These are phyloP conservation scores for Yamadazyma akitaensis DNA, from an alignment of 805 yeast genomes.

Conservation along the genomic window DNA sequence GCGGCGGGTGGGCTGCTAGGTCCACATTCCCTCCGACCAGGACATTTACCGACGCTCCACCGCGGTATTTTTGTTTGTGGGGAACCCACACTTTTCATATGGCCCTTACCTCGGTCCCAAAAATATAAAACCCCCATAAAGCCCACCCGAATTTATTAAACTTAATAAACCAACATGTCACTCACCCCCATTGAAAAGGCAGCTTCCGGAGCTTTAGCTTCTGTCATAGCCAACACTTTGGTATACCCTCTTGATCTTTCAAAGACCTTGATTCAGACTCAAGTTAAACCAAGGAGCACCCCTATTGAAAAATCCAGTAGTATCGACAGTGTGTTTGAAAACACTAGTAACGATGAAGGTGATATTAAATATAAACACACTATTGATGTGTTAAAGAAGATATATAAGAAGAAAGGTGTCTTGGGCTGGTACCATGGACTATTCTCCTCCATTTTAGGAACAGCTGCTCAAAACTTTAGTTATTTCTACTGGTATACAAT, in stretches of 20 bases:
- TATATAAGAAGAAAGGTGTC: conserved; percentile 58
- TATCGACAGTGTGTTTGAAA: conserved; percentile 17
- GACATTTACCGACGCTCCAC: neutral
- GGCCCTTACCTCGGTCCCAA: conserved; percentile 7
- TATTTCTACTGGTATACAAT: conserved; percentile 87
- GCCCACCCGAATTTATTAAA: neutral
- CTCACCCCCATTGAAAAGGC: conserved; percentile 75
- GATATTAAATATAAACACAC: conserved; percentile 51
- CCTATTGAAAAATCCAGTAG: conserved; percentile 7
- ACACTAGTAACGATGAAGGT: conserved; percentile 11
- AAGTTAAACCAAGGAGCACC: conserved; percentile 33
- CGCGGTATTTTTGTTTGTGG: conserved; percentile 2
- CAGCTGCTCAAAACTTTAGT: conserved; percentile 75
- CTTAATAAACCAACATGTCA: conserved; percentile 32
- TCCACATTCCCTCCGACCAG: neutral
- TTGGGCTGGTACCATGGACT: conserved; percentile 73
- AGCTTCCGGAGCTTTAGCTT: conserved; percentile 77
- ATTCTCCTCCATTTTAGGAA: conserved; percentile 61
- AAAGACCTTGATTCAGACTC: conserved; percentile 76
- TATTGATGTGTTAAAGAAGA: conserved; percentile 58
- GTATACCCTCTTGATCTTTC: conserved; percentile 81
- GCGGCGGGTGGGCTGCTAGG: neutral
- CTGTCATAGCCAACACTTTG: conserved; percentile 71
- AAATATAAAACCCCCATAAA: conserved; percentile 1
- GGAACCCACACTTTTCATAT: conserved; percentile 5